Conservation (phyloP, 2,329 filamentous ascomycete genomes). For the Exophiala phaeomuriformis region DNA sequence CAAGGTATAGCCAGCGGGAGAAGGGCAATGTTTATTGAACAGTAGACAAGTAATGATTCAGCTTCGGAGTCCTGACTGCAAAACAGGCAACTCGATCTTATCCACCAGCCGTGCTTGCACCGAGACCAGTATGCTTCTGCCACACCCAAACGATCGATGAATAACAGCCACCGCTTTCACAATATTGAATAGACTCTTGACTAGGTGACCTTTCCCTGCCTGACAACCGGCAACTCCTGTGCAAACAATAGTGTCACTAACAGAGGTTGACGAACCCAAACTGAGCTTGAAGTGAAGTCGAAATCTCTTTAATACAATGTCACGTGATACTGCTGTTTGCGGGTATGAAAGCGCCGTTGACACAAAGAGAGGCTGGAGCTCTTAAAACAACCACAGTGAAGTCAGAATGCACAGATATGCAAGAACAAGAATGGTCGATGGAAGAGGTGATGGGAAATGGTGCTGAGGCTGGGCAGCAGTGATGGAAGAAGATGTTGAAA, state of each 20-base stretch:
- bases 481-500: neutral
- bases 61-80: slow-evolving; percentile 6
- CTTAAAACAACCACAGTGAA: neutral
- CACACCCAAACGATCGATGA: slow-evolving; percentile 2
- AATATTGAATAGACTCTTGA: slow-evolving; percentile 10
- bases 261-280: neutral
- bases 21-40: slow-evolving; percentile 18
- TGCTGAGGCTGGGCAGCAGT: neutral
- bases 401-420: neutral
- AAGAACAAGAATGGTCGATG: neutral
- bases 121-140: slow-evolving; percentile 4
- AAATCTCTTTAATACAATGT: neutral
- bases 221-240: neutral
- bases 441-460: neutral
- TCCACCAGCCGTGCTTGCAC: slow-evolving; percentile 16
- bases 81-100: slow-evolving; percentile 9
- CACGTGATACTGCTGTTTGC: slow-evolving; percentile 8
- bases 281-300: neutral
- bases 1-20: slow-evolving; percentile 9
- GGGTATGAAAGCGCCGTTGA: neutral
- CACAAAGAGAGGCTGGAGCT: slow-evolving; percentile 5
- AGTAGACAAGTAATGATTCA: slow-evolving; percentile 19
- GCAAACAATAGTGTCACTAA: slow-evolving; percentile 5
- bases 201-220: neutral
- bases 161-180: slow-evolving; percentile 5